Evolutionary conservation across 352 stramenopile genomes (phyloP).

Genomic region (Thalassiosira hispida): DNA sequence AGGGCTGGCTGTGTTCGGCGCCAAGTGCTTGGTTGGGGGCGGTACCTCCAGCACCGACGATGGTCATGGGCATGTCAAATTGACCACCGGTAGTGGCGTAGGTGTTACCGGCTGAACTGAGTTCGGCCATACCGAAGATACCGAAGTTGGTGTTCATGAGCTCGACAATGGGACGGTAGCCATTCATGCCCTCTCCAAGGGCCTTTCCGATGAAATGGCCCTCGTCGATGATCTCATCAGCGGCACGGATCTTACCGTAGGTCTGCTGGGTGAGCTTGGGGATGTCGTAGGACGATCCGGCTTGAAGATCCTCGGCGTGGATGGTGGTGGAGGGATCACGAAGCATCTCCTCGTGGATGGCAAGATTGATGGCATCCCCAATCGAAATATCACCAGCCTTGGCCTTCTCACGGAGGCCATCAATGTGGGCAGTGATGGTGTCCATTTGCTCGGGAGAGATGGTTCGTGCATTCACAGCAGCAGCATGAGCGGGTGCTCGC

Average conservation of each 20-base stretch:
- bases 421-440: slow-evolving; percentile 80
- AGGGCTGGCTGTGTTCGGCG: slow-evolving; percentile 90
- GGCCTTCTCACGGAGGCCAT: slow-evolving; percentile 73
- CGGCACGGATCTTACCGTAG: slow-evolving; percentile 86
- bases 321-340: slow-evolving; percentile 89
- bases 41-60: slow-evolving; percentile 89
- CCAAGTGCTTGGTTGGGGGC: slow-evolving; percentile 89
- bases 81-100: slow-evolving; percentile 89
- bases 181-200: slow-evolving; percentile 90
- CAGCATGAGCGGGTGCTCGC: slow-evolving; percentile 69
- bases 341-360: slow-evolving; percentile 92
- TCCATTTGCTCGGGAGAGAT: slow-evolving; percentile 80
- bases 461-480: slow-evolving; percentile 79
- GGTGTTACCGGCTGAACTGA: slow-evolving; percentile 87
- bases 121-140: slow-evolving; percentile 91
- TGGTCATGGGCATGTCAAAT: slow-evolving; percentile 91
- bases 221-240: slow-evolving; percentile 92
- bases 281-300: slow-evolving; percentile 90
- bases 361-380: slow-evolving; percentile 90
- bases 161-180: slow-evolving; percentile 90
- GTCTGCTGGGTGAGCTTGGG: slow-evolving; percentile 90
- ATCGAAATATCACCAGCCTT: slow-evolving; percentile 87
- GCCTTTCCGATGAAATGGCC: slow-evolving; percentile 91
- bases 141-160: slow-evolving; percentile 93
- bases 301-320: slow-evolving; percentile 89